These are phyloP conservation scores for Yamadazyma takamatsuzukensis DNA, from an alignment of 805 yeast species.

Conservation along the genomic window DNA sequence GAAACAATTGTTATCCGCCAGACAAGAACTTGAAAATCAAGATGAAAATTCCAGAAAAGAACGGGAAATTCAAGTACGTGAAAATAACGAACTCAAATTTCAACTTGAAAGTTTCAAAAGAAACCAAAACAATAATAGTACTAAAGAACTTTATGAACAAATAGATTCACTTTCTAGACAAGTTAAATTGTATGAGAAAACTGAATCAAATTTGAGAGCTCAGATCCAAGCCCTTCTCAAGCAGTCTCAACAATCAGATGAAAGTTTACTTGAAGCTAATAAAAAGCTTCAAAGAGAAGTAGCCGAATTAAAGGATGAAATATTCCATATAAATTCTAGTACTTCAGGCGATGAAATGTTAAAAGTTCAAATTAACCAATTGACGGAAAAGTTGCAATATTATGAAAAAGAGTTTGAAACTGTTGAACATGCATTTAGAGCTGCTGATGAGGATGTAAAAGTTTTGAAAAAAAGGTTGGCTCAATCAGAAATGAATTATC, in stretches of 20 bases:
- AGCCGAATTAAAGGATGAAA: slow-evolving; percentile 23
- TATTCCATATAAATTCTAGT: slow-evolving; percentile 15
- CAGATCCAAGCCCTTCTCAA: slow-evolving; percentile 20
- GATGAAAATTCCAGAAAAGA: too few species aligned
- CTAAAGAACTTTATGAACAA: slow-evolving; percentile 11
- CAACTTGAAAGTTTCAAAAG: slow-evolving; percentile 11
- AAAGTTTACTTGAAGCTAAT: slow-evolving; percentile 15
- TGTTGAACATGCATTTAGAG: slow-evolving; percentile 20
- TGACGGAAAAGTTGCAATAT: slow-evolving; percentile 21
- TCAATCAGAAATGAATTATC: slow-evolving; percentile 16
- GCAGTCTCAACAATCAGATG: slow-evolving; percentile 13
- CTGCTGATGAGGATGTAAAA: slow-evolving; percentile 21
- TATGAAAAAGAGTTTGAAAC: slow-evolving; percentile 27
- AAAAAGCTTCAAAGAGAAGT: slow-evolving; percentile 22
- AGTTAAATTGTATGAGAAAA: slow-evolving; percentile 21
- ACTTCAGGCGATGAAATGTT: slow-evolving; percentile 12
- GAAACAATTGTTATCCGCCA: too few species aligned
- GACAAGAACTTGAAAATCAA: too few species aligned
- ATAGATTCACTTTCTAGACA: slow-evolving; percentile 15
- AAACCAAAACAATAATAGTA: slow-evolving; percentile 12
- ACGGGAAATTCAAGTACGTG: too few species aligned
- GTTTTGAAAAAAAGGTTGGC: slow-evolving; percentile 15
- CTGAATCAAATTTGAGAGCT: slow-evolving; percentile 18
- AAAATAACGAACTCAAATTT: slow-evolving; percentile 9
- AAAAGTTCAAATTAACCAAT: slow-evolving; percentile 17